These are phyloP conservation scores for Cicer chorassanicum DNA, from an alignment of 306 rosid genomes.

Conservation along the genomic window DNA sequence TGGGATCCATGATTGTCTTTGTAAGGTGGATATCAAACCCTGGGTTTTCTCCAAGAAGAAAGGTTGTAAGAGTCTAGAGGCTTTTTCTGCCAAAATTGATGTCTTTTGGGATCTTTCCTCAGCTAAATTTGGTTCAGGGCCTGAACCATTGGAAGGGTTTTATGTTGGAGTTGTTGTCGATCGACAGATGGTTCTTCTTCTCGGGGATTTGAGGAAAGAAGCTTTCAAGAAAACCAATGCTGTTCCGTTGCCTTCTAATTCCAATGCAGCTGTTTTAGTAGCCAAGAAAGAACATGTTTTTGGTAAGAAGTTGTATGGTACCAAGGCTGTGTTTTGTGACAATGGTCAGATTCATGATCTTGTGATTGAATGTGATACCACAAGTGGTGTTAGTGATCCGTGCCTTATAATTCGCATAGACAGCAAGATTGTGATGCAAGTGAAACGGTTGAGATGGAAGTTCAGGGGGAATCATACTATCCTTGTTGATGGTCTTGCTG, in stretches of 20 bases:
- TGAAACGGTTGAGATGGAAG: constrained; percentile 87
- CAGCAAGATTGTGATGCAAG: constrained; percentile 83
- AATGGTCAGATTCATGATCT: constrained; percentile 86
- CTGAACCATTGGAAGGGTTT: constrained; percentile 82
- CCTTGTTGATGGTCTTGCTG: constrained; percentile 78
- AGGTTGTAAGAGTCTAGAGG: constrained; percentile 89
- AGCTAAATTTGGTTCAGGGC: constrained; percentile 86
- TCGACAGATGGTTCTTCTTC: constrained; percentile 84
- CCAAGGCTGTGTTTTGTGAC: constrained; percentile 78
- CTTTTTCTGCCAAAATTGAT: constrained; percentile 73
- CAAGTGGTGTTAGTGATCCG: constrained; percentile 63
- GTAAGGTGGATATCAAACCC: constrained; percentile 94
- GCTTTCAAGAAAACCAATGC: constrained; percentile 87
- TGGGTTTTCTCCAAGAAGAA: constrained; percentile 91
- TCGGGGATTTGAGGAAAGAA: constrained; percentile 91
- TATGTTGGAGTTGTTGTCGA: constrained; percentile 78
- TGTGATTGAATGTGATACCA: constrained; percentile 83
- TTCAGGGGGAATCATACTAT: constrained; percentile 91
- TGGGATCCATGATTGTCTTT: constrained; percentile 86
- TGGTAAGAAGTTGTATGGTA: constrained; percentile 74
- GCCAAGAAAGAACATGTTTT: constrained; percentile 87
- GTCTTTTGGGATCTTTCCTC: constrained; percentile 91
- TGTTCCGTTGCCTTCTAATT: constrained; percentile 55
- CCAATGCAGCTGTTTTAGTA: constrained; percentile 56
- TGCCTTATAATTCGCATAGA: constrained; percentile 75